These are phyloP conservation scores for Sclerotinia borealis DNA, from an alignment of 2,329 filamentous ascomycete genomes.

Conservation along the genomic window DNA sequence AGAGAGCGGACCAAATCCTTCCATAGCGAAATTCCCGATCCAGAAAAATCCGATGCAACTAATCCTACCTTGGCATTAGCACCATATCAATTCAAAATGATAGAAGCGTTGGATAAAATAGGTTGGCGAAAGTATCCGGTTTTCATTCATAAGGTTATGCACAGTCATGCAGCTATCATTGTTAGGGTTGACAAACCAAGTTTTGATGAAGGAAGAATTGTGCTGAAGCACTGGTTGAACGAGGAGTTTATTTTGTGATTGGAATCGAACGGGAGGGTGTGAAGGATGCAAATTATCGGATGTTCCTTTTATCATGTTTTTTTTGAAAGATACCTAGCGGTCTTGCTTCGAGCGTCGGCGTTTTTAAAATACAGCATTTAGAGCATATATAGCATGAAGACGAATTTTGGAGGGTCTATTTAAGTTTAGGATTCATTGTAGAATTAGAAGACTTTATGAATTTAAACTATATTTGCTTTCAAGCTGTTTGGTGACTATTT, in stretches of 20 bases:
- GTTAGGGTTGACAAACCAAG: constrained; percentile 60
- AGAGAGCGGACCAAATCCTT: constrained; percentile 14
- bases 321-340: neutral
- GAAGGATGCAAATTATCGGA: neutral
- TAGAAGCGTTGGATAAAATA: constrained; percentile 64
- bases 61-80: constrained; percentile 70
- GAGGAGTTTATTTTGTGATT: constrained; percentile 53
- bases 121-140: constrained; percentile 62
- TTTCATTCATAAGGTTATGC: constrained; percentile 69
- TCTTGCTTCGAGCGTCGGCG: constrained; percentile 1
- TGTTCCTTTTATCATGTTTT: neutral
- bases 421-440: neutral
- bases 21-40: neutral
- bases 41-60: constrained; percentile 19
- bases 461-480: neutral
- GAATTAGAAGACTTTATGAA: neutral
- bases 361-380: constrained; percentile 5
- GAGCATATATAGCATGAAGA: neutral
- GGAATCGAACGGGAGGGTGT: neutral
- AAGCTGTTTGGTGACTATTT: neutral
- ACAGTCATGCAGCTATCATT: constrained; percentile 88
- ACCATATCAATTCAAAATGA: constrained; percentile 77
- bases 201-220: constrained; percentile 71
- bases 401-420: neutral
- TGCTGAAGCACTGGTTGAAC: constrained; percentile 75